Evolutionary conservation across 371 early-diverging fungal genomes (phyloP).

Genomic region (Lichtheimia ornata): DNA sequence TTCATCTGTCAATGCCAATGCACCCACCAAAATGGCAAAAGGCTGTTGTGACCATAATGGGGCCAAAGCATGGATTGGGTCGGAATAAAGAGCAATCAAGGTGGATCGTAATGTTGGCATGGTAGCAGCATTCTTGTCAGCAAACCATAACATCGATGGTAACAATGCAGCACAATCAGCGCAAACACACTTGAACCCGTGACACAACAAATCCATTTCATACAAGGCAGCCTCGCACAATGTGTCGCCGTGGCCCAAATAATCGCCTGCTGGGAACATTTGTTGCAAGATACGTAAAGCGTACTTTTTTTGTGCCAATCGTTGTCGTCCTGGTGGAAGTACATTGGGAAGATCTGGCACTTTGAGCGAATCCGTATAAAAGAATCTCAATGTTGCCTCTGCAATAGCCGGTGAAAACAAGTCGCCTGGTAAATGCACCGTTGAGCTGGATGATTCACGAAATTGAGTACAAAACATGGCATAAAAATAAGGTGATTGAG

Average conservation of each 20-base stretch:
- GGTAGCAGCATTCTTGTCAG: slow-evolving; percentile 28
- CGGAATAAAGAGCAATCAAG: slow-evolving; percentile 34
- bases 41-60: slow-evolving; percentile 41
- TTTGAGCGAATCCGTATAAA: slow-evolving; percentile 24
- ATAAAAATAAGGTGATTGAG: slow-evolving; percentile 46
- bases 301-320: slow-evolving; percentile 35
- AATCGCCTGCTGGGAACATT: slow-evolving; percentile 41
- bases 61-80: slow-evolving; percentile 36
- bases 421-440: slow-evolving; percentile 26
- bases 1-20: neutral
- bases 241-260: slow-evolving; percentile 37
- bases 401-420: slow-evolving; percentile 22
- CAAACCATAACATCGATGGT: slow-evolving; percentile 48
- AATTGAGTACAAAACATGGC: slow-evolving; percentile 37
- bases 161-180: slow-evolving; percentile 36
- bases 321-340: slow-evolving; percentile 15
- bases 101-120: slow-evolving; percentile 25
- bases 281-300: slow-evolving; percentile 41
- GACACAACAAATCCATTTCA: slow-evolving; percentile 36
- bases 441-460: slow-evolving; percentile 18
- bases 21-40: slow-evolving; percentile 31
- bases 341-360: slow-evolving; percentile 12
- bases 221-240: slow-evolving; percentile 28
- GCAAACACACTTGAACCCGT: slow-evolving; percentile 47
- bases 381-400: slow-evolving; percentile 23